These are phyloP conservation scores for Phylloporus arenicola DNA, from an alignment of 768 basidiomycete species.

Conservation along the genomic window DNA sequence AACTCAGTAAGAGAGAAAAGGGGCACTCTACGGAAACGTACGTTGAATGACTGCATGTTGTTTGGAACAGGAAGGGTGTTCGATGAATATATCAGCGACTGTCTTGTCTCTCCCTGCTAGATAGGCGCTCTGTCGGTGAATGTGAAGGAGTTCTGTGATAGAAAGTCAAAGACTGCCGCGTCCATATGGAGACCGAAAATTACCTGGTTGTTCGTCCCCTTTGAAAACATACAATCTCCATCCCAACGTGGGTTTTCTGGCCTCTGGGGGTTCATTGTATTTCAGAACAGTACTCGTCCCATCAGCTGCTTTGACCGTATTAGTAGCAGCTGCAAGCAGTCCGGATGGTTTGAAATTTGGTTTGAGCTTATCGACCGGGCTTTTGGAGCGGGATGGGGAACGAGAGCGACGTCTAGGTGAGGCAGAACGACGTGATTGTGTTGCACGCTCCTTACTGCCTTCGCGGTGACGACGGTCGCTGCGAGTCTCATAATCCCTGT, in stretches of 20 bases:
- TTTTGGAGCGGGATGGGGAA: slow-evolving; percentile 40
- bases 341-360: slow-evolving; percentile 90
- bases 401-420: slow-evolving; percentile 43
- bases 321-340: slow-evolving; percentile 91
- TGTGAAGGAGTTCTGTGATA: slow-evolving; percentile 75
- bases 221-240: slow-evolving; percentile 99
- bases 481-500: slow-evolving; percentile 37
- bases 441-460: slow-evolving; percentile 29
- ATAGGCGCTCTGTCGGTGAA: slow-evolving; percentile 92
- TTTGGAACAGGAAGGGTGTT: slow-evolving; percentile 97
- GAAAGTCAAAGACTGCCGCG: background rate
- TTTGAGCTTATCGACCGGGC: slow-evolving; percentile 58
- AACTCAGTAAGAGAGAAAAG: slow-evolving; percentile 1
- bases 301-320: slow-evolving; percentile 72
- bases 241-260: slow-evolving; percentile 79
- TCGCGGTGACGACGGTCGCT: slow-evolving; percentile 22
- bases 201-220: slow-evolving; percentile 86
- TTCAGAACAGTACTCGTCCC: slow-evolving; percentile 84
- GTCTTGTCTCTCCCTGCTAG: slow-evolving; percentile 85
- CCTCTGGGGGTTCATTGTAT: slow-evolving; percentile 98
- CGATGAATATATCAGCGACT: slow-evolving; percentile 81
- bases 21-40: slow-evolving; percentile 30
- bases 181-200: slow-evolving; percentile 24
- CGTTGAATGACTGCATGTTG: slow-evolving; percentile 97
- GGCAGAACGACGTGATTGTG: slow-evolving; percentile 48